Base-by-base conservation (phyloP, 208 protist species). In the Trypanosoma conorhini region DNA sequence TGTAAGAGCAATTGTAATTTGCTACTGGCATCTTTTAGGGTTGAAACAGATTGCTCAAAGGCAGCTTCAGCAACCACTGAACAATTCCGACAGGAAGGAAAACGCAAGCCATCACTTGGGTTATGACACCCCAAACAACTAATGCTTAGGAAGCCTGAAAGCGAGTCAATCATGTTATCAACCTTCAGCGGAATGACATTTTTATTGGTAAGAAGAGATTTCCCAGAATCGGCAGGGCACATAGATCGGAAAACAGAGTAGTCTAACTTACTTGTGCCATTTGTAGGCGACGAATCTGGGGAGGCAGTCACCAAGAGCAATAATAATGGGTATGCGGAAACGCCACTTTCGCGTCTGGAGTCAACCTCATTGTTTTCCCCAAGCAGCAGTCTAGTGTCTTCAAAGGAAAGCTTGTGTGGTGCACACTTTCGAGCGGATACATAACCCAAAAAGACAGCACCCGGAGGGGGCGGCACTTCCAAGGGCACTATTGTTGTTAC, bases 351-450 rank as follows among this genome's bases (percentile, higher is more conserved):
- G 51, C 17, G 13, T 56, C 1, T 10, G 10, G 21, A 54, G 28
- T 56, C 55, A 44, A 35, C 28, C 33, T 12, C 48, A 68, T 61
- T 30, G n/a, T 0, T 70, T 42, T 72, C 62, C 38, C 60, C 33
- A 9, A 62, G 60, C 19, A 87, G 21, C 8, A 70, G 28, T 33
- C 70, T 55, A 17, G 77, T 82, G 24, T 90, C 82, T 0, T 71
- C 48, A 55, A 72, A 86, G 0, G 82, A 93, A 33, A 93, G 76
- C 48, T 89, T 90, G 72, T 93, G 87, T 40, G 80, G 62, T 8
- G 80, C 75, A 35, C 56, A 79, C 21, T 76, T 80, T 61, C 74
- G 76, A 0, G 85, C 77, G 12, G 75, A 81, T 48, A 82, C 66
- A 72, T 71, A 78, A 0, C 80, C 85, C 12, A 90, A 54, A 30